Conservation (phyloP, 305 asterid genomes). For the Solanum aculeatissimum region DNA sequence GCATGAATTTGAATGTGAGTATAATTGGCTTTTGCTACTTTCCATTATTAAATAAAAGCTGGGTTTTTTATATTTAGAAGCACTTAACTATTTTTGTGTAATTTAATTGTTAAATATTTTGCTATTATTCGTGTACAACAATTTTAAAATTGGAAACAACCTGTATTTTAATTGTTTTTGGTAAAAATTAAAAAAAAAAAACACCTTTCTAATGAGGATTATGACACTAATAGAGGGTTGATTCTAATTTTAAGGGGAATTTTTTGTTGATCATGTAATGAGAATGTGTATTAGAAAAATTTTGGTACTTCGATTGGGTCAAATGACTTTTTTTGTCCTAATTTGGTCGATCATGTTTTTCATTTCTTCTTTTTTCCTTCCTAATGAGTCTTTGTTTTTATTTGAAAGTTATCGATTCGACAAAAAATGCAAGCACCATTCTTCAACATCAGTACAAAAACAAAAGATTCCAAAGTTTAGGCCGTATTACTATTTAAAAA, state of each 20-base stretch:
- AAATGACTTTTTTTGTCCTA: background rate
- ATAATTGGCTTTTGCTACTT: background rate
- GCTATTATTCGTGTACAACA: background rate
- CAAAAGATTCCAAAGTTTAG: background rate
- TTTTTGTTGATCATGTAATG: background rate
- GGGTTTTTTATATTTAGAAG: background rate
- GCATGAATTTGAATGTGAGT: background rate
- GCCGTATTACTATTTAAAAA: too few species aligned
- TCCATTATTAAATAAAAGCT: background rate
- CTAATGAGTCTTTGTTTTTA: background rate
- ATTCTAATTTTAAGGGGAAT: background rate
- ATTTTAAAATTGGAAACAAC: background rate
- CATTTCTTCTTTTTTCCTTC: background rate
- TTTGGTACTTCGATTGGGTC: background rate
- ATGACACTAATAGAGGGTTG: background rate
- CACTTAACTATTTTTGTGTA: background rate
- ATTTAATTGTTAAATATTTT: background rate
- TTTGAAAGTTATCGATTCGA: background rate
- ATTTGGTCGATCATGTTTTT: background rate
- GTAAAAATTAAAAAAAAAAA: too few species aligned
- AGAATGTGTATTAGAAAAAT: background rate
- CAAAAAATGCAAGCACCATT: too few species aligned
- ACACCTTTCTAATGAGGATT: background rate
- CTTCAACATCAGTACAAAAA: background rate
- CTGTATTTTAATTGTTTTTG: background rate